Conservation (phyloP, 2,329 filamentous ascomycete species). For the Didymella pomorum region DNA sequence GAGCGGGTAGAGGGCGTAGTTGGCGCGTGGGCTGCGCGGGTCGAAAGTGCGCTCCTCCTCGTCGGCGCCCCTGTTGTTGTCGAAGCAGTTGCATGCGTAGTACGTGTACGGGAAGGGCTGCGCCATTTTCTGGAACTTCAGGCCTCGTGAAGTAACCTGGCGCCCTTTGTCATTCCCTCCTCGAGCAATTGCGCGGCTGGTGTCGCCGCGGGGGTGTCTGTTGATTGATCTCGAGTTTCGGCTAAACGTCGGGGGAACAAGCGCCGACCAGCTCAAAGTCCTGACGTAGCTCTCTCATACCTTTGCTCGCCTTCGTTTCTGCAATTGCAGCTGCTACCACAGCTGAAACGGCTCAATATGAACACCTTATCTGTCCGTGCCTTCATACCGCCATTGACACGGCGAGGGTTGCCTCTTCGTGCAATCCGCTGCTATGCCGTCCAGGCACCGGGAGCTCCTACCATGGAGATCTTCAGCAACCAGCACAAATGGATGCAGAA, state of each 20-base stretch:
- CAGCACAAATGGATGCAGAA: conserved; percentile 89
- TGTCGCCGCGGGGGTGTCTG: conserved; percentile 17
- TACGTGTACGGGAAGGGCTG: conserved; percentile 68
- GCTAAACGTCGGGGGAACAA: conserved; percentile 13
- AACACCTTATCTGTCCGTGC: conserved; percentile 45
- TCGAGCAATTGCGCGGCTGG: neutral
- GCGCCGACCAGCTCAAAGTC: conserved; percentile 14
- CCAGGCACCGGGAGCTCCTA: conserved; percentile 77
- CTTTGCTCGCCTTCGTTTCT: neutral
- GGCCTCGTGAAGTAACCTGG: neutral
- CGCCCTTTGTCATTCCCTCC: neutral
- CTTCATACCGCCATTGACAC: conserved; percentile 46
- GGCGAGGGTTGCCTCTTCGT: conserved; percentile 36
- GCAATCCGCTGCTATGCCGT: conserved; percentile 72
- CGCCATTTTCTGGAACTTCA: conserved; percentile 53
- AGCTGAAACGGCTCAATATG: conserved; percentile 30
- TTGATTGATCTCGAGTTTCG: conserved; percentile 18
- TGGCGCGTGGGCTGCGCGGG: conserved; percentile 81
- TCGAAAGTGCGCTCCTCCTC: conserved; percentile 85
- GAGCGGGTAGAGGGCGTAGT: conserved; percentile 90
- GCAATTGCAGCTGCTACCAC: neutral
- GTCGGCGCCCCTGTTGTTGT: conserved; percentile 60
- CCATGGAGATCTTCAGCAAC: conserved; percentile 90
- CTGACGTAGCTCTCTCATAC: conserved; percentile 12
- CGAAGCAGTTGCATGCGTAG: conserved; percentile 70